Evolutionary conservation across 1,139 yeast species (phyloP).

Genomic region (Magnusiomyces ingens): DNA sequence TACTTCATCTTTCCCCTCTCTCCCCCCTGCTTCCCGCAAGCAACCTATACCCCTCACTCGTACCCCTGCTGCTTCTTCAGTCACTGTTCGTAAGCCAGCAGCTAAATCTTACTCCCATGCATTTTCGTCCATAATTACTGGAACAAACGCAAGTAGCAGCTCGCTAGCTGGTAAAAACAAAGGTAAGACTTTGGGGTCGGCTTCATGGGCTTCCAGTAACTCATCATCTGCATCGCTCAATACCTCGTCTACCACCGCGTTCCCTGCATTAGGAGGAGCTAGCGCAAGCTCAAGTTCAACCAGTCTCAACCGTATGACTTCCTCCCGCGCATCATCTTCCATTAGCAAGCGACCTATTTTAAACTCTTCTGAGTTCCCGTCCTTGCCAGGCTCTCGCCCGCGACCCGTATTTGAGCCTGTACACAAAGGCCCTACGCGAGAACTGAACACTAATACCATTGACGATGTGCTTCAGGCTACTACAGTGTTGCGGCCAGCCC

Average conservation of each 20-base stretch:
- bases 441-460: neutral
- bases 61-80: neutral
- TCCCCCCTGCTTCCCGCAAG: neutral
- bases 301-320: neutral
- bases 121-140: neutral
- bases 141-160: neutral
- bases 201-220: neutral
- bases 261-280: too few relatives aligned
- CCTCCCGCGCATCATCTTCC: neutral
- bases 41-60: neutral
- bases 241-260: too few relatives aligned
- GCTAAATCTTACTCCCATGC: neutral
- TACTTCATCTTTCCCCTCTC: conserved; percentile 2
- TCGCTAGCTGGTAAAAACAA: neutral
- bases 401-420: neutral
- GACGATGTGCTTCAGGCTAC: neutral
- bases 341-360: neutral
- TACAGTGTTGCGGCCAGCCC: neutral
- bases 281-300: neutral
- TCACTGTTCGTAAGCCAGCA: neutral
- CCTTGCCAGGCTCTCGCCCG: neutral
- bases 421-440: neutral
- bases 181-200: neutral
- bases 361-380: neutral
- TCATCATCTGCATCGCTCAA: too few relatives aligned